Conservation (phyloP, 2,329 filamentous ascomycete genomes). For the Exophiala viscosa region DNA sequence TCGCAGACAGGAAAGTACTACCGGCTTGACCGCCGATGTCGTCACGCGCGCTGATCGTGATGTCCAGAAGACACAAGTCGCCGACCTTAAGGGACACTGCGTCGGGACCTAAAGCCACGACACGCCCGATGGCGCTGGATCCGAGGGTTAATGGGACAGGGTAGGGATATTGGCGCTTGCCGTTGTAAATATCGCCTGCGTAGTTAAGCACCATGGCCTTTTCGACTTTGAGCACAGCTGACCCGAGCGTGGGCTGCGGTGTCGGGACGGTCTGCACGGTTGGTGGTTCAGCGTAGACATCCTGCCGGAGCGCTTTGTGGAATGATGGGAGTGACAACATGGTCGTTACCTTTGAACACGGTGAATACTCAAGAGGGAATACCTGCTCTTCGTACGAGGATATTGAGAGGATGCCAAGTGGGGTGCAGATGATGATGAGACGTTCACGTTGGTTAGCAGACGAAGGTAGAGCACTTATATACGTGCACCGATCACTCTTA, state of each 20-base stretch:
- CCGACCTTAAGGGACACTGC: slow-evolving; percentile 35
- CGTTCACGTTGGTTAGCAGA: too few species aligned
- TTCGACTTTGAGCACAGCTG: slow-evolving; percentile 41
- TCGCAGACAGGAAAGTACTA: slow-evolving; percentile 14
- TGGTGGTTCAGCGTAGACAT: slow-evolving; percentile 10
- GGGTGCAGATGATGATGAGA: too few species aligned
- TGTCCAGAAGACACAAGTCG: slow-evolving; percentile 40
- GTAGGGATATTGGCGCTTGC: slow-evolving; percentile 37
- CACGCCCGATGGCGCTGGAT: slow-evolving; percentile 35
- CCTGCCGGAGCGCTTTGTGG: slow-evolving; percentile 17
- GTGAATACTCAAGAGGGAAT: too few species aligned
- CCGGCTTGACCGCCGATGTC: slow-evolving; percentile 23
- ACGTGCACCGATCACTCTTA: too few species aligned
- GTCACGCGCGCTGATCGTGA: slow-evolving; percentile 37
- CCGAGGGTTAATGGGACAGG: slow-evolving; percentile 36
- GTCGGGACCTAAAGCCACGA: slow-evolving; percentile 39
- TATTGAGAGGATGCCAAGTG: too few species aligned
- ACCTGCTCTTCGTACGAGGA: too few species aligned
- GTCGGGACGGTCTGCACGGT: slow-evolving; percentile 10
- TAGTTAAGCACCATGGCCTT: slow-evolving; percentile 34
- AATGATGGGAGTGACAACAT: slow-evolving; percentile 7
- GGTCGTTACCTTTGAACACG: too few species aligned
- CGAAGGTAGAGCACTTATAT: too few species aligned
- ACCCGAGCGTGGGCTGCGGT: slow-evolving; percentile 36
- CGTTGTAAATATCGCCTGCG: slow-evolving; percentile 34